Conservation (phyloP, 2,329 filamentous ascomycete genomes). For the Fusarium luffae region DNA sequence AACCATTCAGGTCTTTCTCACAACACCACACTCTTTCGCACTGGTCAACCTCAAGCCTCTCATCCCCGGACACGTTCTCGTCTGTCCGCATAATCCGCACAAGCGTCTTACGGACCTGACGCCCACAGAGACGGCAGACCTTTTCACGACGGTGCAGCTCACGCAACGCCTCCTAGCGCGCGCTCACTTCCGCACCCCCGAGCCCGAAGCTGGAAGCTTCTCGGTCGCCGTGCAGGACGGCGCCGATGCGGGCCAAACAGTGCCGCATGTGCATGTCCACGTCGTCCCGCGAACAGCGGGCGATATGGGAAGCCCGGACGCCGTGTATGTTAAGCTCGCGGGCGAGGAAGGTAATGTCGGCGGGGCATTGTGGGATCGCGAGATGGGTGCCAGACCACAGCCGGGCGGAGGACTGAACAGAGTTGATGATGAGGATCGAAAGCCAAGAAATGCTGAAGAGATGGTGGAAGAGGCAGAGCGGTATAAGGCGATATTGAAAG, state of each 20-base stretch:
- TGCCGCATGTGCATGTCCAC: constrained; percentile 93
- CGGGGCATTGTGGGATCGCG: constrained; percentile 70
- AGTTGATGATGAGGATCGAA: constrained; percentile 77
- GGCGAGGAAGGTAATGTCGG: constrained; percentile 86
- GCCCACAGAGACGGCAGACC: constrained; percentile 76
- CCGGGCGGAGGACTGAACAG: constrained; percentile 70
- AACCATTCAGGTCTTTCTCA: constrained; percentile 81
- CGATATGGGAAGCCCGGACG: constrained; percentile 67
- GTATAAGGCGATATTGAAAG: constrained; percentile 65
- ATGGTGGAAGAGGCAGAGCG: constrained; percentile 83
- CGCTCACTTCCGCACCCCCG: constrained; percentile 66
- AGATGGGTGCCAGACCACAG: constrained; percentile 55
- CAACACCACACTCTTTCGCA: constrained; percentile 82
- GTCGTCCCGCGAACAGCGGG: constrained; percentile 79
- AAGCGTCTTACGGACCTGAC: constrained; percentile 81
- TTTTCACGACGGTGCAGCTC: constrained; percentile 87
- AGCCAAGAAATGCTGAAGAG: constrained; percentile 74
- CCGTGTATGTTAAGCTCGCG: constrained; percentile 85
- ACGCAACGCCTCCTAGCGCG: constrained; percentile 79
- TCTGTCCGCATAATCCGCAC: constrained; percentile 79
- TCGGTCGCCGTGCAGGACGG: constrained; percentile 98
- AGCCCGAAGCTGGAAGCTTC: constrained; percentile 74
- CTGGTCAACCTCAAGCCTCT: constrained; percentile 96
- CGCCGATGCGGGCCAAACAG: constrained; percentile 88
- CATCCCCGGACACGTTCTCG: constrained; percentile 90